Percentiles rank a stretch among this genome's conserved stretches.
phyloP scores from a whole-genome alignment of 2,329 filamentous ascomycete species.

The Fusarium sp. region DNA sequence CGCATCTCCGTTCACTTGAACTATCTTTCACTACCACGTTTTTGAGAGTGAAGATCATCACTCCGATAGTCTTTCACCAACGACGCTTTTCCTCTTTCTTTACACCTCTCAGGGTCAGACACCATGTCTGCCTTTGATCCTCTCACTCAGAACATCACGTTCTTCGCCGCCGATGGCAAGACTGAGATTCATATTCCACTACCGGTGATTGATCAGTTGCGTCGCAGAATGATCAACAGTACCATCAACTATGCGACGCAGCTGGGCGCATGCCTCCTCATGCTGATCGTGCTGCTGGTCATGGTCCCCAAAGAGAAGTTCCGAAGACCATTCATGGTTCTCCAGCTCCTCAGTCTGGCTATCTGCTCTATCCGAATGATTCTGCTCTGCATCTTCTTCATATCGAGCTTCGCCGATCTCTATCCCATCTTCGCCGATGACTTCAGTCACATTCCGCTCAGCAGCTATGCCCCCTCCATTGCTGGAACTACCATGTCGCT shows the following conservation, averaged over 20 bases:
- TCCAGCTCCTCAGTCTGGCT: constrained; percentile 73
- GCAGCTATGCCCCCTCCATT: constrained; percentile 55
- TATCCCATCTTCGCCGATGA: constrained; percentile 72
- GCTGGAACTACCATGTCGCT: constrained; percentile 58
- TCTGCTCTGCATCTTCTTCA: constrained; percentile 70
- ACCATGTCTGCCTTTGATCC: constrained; percentile 53
- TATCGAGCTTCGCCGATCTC: constrained; percentile 70
- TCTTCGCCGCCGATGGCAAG: constrained; percentile 52
- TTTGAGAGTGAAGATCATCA: neutral
- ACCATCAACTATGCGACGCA: constrained; percentile 77
- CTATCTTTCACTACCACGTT: constrained; percentile 7
- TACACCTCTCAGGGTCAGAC: neutral
- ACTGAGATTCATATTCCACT: constrained; percentile 52
- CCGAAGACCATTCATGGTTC: constrained; percentile 70
- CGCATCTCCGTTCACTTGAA: constrained; percentile 16
- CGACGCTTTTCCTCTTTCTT: constrained; percentile 1
- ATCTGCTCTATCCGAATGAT: constrained; percentile 71
- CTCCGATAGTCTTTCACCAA: neutral
- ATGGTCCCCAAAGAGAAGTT: constrained; percentile 77
- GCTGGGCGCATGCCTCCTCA: constrained; percentile 74
- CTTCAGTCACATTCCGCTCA: constrained; percentile 59
- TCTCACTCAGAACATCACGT: constrained; percentile 52
- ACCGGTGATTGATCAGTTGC: constrained; percentile 51
- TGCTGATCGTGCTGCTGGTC: constrained; percentile 74
- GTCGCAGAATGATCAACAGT: constrained; percentile 52